Base-by-base conservation (phyloP, 352 stramenopile genomes). In the Pythium monospermum region DNA sequence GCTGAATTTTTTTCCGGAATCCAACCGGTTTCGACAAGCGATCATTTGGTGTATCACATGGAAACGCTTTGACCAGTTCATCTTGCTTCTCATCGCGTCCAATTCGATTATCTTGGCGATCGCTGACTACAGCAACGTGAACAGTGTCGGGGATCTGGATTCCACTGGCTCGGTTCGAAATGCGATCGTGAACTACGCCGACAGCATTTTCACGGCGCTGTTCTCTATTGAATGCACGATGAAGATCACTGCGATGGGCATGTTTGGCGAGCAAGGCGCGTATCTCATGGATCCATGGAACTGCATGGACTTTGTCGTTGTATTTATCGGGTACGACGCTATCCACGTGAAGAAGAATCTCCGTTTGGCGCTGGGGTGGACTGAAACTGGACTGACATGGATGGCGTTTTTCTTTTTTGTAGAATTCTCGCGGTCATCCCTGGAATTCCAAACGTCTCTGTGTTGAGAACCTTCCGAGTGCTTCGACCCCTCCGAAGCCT, bases 251-350 rank as follows among this genome's bases (percentile, higher is more conserved):
- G 83, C 81, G 22, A 83, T 95, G 70, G 88, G 88, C 1, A 66
- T 90, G 32, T 65, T 86, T 38, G 61, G 73, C 1, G 83, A 86
- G 2, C 50, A 82, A 52, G 77, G 79, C 4, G 67, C 65, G n/a
- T 96, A 96, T 53, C 66, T 94, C 18, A 78, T 78, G 57, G 83
- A 96, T 51, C 60, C 77, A 12, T 97, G 85, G 88, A 97, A 97
- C 41, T 75, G 81, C 46, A 76, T 97, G 53, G 89, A 97, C 52
- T 96, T 96, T 57, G 57, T 92, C 43, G 85, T 97, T 40, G 88
- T 96, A 16, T 77, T 85, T 55, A 73, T 85, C 47, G 84, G 81
- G 76, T 95, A 69, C 13, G 60, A 60, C 12, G 23, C 5, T 21
- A 18, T 27, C 25, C 18, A 19, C 36, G 42, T n/a, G n/a, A n/a